These are phyloP conservation scores for Polytrichum formosum DNA, from an alignment of 225 moss, liverwort and hornwort species.

Conservation along the genomic window DNA sequence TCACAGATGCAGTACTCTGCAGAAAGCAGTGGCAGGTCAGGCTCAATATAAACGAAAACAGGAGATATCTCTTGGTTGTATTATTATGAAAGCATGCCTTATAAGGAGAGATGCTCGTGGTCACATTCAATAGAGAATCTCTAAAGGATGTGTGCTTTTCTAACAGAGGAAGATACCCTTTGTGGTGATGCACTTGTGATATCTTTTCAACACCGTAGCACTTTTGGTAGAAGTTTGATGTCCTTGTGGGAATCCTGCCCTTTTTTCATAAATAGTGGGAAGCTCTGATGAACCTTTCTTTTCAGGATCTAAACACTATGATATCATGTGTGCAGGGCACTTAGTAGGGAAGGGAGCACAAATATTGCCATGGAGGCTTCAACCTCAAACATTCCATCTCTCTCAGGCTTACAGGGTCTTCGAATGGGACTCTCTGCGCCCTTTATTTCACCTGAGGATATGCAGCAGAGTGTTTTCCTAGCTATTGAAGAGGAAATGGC, in stretches of 20 bases:
- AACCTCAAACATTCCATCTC: slow-evolving; percentile 26
- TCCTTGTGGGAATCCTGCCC: not conserved
- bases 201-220: too few relatives aligned
- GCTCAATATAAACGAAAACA: not conserved
- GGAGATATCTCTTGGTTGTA: too few relatives aligned
- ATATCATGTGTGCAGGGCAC: slow-evolving; percentile 17
- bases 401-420: slow-evolving; percentile 54
- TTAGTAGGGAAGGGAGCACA: slow-evolving; percentile 38
- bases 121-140: too few relatives aligned
- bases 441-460: slow-evolving; percentile 82
- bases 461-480: slow-evolving; percentile 68
- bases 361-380: slow-evolving; percentile 34
- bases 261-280: not conserved
- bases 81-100: too few relatives aligned
- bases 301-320: too few relatives aligned
- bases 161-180: too few relatives aligned
- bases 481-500: slow-evolving; percentile 79
- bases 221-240: not conserved
- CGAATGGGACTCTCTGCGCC: slow-evolving; percentile 53
- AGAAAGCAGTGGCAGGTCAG: slow-evolving; percentile 51
- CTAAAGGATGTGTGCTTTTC: too few relatives aligned
- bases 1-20: slow-evolving; percentile 35
- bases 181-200: too few relatives aligned
- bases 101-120: too few relatives aligned
- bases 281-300: too few relatives aligned